Evolutionary conservation across 2,329 filamentous ascomycete genomes (phyloP).

Genomic region (Bipolaris victoriae): DNA sequence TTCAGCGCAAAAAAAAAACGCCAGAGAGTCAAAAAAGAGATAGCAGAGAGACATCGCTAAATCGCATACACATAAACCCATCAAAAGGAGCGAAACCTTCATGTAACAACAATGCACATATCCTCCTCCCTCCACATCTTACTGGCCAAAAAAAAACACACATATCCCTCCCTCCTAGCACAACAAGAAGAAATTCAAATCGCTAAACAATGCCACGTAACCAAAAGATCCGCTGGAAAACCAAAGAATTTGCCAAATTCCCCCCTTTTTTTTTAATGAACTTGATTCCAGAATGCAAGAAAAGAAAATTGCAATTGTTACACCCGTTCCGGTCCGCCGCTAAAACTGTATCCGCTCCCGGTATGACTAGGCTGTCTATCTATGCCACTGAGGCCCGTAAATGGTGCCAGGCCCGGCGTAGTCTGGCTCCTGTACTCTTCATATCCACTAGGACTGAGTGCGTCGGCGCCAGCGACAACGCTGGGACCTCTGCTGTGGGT

Average conservation of each 20-base stretch:
- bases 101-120: background rate
- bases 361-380: constrained; percentile 23
- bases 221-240: no score
- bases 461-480: constrained; percentile 29
- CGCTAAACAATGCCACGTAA: background rate
- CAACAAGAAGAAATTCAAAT: background rate
- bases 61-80: background rate
- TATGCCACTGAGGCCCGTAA: background rate
- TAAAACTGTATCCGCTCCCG: constrained; percentile 32
- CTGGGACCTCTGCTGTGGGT: constrained; percentile 27
- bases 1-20: no score
- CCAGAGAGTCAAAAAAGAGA: background rate
- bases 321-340: constrained; percentile 9
- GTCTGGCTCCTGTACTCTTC: constrained; percentile 43
- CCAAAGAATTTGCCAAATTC: no score
- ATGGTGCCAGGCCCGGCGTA: constrained; percentile 6
- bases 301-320: background rate
- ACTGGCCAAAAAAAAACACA: background rate
- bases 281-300: no score
- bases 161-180: background rate
- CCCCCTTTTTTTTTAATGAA: no score
- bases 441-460: constrained; percentile 44
- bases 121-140: background rate
- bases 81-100: no score
- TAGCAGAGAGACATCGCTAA: background rate